Percentiles rank a stretch among this genome's conserved stretches.
Evolutionary conservation across 1,284 basidiomycete species (phyloP).

Genomic region (Schizophyllum amplum): DNA sequence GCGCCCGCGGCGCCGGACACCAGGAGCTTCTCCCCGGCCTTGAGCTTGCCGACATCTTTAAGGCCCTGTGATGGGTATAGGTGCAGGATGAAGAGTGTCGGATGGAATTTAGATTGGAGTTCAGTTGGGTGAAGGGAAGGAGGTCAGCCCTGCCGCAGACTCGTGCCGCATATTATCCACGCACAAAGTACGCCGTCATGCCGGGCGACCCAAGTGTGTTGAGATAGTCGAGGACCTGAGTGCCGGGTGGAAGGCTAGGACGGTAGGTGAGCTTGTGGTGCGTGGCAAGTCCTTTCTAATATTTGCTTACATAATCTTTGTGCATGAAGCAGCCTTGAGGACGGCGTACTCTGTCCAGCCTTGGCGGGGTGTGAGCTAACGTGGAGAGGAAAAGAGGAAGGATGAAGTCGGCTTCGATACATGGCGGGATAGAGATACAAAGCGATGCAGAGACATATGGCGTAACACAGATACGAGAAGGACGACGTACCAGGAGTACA

Average conservation of each 20-base stretch:
- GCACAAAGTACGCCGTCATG: slow-evolving; percentile 80
- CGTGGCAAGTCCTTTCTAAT: not conserved
- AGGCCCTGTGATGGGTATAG: slow-evolving; percentile 57
- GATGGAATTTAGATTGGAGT: not conserved
- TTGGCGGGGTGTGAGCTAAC: slow-evolving; percentile 15
- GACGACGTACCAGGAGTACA: slow-evolving; percentile 46
- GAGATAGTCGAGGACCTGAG: slow-evolving; percentile 64
- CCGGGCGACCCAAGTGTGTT: slow-evolving; percentile 70
- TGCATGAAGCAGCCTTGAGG: slow-evolving; percentile 43
- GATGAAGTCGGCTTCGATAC: not conserved
- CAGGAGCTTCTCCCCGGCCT: slow-evolving; percentile 76
- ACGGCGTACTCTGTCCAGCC: slow-evolving; percentile 79
- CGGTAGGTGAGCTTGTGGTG: slow-evolving; percentile 1
- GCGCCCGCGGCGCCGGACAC: slow-evolving; percentile 89
- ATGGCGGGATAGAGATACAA: too few species aligned
- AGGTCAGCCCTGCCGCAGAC: not conserved
- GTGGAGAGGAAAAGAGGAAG: not conserved
- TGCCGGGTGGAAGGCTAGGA: slow-evolving; percentile 46
- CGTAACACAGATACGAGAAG: not conserved
- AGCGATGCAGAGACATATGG: too few species aligned
- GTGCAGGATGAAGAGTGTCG: not conserved
- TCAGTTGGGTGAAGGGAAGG: not conserved
- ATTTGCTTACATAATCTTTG: slow-evolving; percentile 42
- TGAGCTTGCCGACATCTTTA: slow-evolving; percentile 68
- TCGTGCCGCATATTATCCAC: slow-evolving; percentile 9